A percentile compares a stretch with the other conserved stretches of the same genome.
These are phyloP conservation scores for Gomphus bonarii DNA, from an alignment of 1,284 basidiomycete genomes.

Conservation along the genomic window DNA sequence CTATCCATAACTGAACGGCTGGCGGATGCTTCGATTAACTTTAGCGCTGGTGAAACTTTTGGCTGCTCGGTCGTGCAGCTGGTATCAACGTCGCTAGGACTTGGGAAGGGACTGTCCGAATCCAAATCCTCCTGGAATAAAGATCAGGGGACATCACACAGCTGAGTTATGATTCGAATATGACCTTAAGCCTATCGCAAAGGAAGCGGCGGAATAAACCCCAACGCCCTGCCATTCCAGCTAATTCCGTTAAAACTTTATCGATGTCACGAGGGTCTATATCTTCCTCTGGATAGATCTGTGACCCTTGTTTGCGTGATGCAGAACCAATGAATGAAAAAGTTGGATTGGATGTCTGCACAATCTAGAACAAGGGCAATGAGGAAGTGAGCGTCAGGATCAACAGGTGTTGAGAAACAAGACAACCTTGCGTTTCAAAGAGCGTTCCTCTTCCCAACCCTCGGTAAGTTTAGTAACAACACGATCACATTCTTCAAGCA, in stretches of 20 bases:
- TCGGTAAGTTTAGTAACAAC: conserved; percentile 70
- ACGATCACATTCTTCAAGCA: conserved; percentile 82
- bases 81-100: neutral
- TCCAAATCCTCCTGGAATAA: neutral
- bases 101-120: neutral
- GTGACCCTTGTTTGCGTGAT: conserved; percentile 28
- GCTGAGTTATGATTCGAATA: neutral
- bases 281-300: conserved; percentile 44
- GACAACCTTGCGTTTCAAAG: conserved; percentile 59
- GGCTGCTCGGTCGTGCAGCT: conserved; percentile 5
- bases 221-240: conserved; percentile 89
- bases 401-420: conserved; percentile 13
- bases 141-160: neutral
- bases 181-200: conserved; percentile 55
- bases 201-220: conserved; percentile 85
- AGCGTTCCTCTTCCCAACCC: conserved; percentile 86
- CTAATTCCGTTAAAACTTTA: conserved; percentile 75
- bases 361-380: conserved; percentile 28
- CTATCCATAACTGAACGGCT: conserved; percentile 45
- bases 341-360: conserved; percentile 34
- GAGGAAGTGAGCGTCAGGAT: neutral
- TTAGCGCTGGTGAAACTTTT: conserved; percentile 19
- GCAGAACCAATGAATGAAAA: conserved; percentile 27
- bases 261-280: conserved; percentile 88
- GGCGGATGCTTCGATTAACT: conserved; percentile 31